Evolutionary conservation across 1,139 yeast species (phyloP).

Genomic region (Geotrichum restrictum): DNA sequence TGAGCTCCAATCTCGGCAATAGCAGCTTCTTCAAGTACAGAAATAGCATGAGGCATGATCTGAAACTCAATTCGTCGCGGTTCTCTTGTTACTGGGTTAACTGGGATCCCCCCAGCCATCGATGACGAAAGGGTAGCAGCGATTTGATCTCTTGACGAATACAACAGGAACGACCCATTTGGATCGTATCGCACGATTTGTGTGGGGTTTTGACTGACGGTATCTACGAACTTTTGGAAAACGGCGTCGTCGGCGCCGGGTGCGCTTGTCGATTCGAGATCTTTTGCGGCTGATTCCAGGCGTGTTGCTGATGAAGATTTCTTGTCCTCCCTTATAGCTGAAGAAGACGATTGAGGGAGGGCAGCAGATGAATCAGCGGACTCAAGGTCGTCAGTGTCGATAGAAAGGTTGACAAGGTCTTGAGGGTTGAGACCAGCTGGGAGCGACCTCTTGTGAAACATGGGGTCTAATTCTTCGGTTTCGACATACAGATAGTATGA

Average conservation of each 20-base stretch:
- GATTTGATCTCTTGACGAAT: constrained; percentile 58
- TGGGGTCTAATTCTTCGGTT: constrained; percentile 20
- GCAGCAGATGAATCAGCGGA: neutral
- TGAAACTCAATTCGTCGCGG: constrained; percentile 75
- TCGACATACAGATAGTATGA: constrained; percentile 18
- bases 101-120: constrained; percentile 4
- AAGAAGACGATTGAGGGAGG: neutral
- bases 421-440: constrained; percentile 20
- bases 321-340: neutral
- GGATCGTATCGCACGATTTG: constrained; percentile 80
- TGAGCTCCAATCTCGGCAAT: neutral
- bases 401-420: constrained; percentile 14
- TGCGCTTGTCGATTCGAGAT: constrained; percentile 23
- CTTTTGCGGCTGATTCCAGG: neutral
- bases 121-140: constrained; percentile 44
- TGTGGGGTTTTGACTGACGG: constrained; percentile 73
- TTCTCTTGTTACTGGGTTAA: constrained; percentile 40
- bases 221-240: constrained; percentile 72
- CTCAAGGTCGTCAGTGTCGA: constrained; percentile 13
- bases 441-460: constrained; percentile 11
- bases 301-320: neutral
- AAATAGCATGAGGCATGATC: constrained; percentile 87
- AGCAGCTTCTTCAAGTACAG: constrained; percentile 58
- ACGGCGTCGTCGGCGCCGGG: constrained; percentile 50
- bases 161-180: constrained; percentile 48